These are phyloP conservation scores for Backusella morwellensis DNA, from an alignment of 192 early-diverging fungal species.

Conservation along the genomic window DNA sequence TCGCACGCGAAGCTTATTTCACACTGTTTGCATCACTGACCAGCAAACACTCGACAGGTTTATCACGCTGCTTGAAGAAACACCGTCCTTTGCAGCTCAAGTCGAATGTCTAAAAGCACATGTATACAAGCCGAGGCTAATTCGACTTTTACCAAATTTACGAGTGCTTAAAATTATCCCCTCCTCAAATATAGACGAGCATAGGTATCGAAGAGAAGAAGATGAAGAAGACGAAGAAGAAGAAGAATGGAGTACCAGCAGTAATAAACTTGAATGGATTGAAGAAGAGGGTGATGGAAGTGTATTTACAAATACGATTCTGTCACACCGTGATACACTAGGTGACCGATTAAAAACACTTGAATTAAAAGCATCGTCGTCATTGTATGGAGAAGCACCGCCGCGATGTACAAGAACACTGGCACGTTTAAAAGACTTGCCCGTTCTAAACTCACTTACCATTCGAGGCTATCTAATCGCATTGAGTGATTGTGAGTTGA, in stretches of 20 bases:
- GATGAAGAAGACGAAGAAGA: background rate
- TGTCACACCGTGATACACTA: background rate
- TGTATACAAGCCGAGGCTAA: background rate
- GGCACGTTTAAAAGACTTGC: background rate
- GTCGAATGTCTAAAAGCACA: background rate
- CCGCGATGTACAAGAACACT: background rate
- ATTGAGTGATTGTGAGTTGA: background rate
- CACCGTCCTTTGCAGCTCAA: background rate
- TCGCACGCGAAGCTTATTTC: background rate
- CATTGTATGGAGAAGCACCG: background rate
- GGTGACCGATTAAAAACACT: background rate
- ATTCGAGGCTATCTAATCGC: background rate
- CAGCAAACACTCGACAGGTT: background rate
- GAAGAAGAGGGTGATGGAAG: background rate
- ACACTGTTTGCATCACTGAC: background rate
- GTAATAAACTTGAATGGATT: background rate
- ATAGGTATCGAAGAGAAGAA: no score
- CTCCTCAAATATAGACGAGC: background rate
- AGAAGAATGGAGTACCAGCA: background rate
- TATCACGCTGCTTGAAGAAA: background rate
- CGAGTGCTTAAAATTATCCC: background rate
- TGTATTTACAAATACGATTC: background rate
- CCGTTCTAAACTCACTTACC: background rate
- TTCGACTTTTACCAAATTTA: background rate
- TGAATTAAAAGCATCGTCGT: background rate